phyloP scores from a whole-genome alignment of 345 rosid genomes.

The Theobroma cacao region DNA sequence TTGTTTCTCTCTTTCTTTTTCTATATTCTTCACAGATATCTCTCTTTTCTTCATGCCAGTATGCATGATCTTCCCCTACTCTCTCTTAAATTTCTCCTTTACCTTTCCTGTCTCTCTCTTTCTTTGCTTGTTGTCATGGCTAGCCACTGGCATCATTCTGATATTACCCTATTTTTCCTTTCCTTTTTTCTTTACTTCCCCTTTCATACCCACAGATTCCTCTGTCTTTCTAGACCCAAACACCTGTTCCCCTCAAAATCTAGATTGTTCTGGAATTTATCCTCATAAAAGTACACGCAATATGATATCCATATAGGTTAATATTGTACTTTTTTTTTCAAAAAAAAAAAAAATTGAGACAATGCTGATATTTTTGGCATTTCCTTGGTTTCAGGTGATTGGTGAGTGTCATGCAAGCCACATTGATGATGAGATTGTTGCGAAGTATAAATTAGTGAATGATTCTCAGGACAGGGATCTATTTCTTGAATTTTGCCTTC shows the following conservation, averaged over 20 bases:
- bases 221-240: neutral
- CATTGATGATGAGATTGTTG: constrained; percentile 61
- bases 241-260: neutral
- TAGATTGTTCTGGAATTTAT: neutral
- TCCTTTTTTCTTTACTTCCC: no score
- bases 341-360: neutral
- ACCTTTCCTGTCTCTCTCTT: no score
- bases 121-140: no score
- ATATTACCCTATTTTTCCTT: no score
- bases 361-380: constrained; percentile 9
- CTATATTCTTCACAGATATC: no score
- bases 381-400: constrained; percentile 57
- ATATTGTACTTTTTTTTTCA: neutral
- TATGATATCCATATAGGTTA: neutral
- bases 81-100: no score
- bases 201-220: neutral
- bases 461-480: constrained; percentile 56
- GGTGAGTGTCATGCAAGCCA: constrained; percentile 82
- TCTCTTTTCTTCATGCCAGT: no score
- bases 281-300: neutral
- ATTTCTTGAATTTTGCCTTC: constrained; percentile 84
- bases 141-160: no score
- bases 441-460: constrained; percentile 54
- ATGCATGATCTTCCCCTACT: no score
- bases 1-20: no score